phyloP scores from a whole-genome alignment of 2,329 filamentous ascomycete species.

The Fusarium napiforme region DNA sequence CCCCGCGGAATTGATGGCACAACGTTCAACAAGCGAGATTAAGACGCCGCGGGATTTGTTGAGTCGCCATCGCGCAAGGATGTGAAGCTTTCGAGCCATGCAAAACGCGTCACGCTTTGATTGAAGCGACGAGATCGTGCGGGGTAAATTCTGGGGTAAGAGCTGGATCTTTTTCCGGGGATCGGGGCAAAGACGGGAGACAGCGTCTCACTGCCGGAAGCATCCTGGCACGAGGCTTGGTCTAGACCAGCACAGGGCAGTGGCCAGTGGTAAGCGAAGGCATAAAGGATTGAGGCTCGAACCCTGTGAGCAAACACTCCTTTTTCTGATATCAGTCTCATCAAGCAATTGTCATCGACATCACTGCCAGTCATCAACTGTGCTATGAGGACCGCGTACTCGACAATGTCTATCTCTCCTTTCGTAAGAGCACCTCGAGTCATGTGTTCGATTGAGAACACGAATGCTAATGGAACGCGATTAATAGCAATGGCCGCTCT shows the following conservation, averaged over 20 bases:
- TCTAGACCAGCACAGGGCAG: neutral
- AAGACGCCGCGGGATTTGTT: neutral
- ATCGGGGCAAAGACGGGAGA: neutral
- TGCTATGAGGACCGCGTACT: neutral
- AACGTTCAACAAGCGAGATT: neutral
- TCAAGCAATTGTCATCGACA: neutral
- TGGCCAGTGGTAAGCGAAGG: neutral
- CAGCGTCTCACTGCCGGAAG: neutral
- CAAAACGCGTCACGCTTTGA: neutral
- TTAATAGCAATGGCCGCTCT: slow-evolving; percentile 4
- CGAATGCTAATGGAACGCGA: neutral
- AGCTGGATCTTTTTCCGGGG: neutral
- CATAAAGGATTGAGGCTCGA: neutral
- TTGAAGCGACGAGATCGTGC: neutral
- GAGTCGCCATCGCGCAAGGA: accelerated
- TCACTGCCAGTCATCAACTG: neutral
- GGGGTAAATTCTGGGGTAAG: neutral
- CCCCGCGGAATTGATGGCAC: neutral
- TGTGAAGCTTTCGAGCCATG: neutral
- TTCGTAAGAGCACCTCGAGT: neutral
- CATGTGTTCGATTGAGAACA: accelerated
- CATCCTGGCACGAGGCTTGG: neutral
- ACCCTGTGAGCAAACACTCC: neutral
- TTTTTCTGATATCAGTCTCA: neutral
- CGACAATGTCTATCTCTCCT: neutral